Percentiles rank a stretch among this genome's conserved stretches.
These are phyloP conservation scores for Leccinum longicurvipes DNA, from an alignment of 768 basidiomycete genomes.

Conservation along the genomic window DNA sequence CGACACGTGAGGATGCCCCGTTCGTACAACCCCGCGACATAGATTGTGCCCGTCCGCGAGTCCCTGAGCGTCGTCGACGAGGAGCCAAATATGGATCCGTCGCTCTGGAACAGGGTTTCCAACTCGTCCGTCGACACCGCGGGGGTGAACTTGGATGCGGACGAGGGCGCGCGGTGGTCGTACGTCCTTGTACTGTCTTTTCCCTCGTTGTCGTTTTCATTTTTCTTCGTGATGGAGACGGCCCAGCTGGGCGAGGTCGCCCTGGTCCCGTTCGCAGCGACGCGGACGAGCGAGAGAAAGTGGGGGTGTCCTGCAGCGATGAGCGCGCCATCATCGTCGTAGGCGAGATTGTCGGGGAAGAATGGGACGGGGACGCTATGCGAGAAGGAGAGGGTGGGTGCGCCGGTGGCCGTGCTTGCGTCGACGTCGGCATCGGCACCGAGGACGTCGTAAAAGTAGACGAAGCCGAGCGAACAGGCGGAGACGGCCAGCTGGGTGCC, in stretches of 20 bases:
- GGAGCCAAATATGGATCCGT: conserved; percentile 56
- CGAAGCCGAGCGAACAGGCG: conserved; percentile 44
- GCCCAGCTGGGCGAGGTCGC: conserved; percentile 57
- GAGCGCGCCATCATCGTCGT: conserved; percentile 44
- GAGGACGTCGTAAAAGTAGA: conserved; percentile 48
- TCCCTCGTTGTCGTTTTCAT: no score
- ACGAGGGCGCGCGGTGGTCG: conserved; percentile 47
- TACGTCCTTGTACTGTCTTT: conserved; percentile 20
- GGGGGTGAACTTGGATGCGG: conserved; percentile 42
- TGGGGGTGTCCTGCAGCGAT: conserved; percentile 67
- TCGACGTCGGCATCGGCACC: no score
- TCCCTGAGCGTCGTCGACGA: conserved; percentile 55
- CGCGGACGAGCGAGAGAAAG: conserved; percentile 47
- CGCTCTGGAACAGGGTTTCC: conserved; percentile 70
- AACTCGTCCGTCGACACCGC: conserved; percentile 39
- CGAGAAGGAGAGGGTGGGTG: conserved; percentile 40
- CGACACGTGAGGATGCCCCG: conserved; percentile 52
- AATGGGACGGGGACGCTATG: conserved; percentile 52
- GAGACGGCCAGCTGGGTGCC: conserved; percentile 54
- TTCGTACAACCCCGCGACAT: conserved; percentile 57
- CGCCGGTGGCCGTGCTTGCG: conserved; percentile 28
- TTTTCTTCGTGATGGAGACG: conserved; percentile 34
- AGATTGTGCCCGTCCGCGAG: conserved; percentile 44
- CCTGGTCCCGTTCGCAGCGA: conserved; percentile 44
- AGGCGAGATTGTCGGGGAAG: conserved; percentile 59